These are phyloP conservation scores for Cruciata laevipes DNA, from an alignment of 257 asterid genomes.

Conservation along the genomic window DNA sequence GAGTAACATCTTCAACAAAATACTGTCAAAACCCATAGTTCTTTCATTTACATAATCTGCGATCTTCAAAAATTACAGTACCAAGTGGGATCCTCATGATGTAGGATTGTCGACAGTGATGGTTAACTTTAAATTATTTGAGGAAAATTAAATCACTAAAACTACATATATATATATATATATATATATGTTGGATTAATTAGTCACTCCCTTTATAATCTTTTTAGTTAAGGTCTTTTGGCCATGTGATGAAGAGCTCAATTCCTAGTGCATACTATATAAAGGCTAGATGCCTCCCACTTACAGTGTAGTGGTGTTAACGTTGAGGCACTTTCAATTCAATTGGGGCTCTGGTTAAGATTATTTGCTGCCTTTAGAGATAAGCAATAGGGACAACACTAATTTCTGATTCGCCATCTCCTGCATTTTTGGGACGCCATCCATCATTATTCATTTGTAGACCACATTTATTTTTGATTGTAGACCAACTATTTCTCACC, in stretches of 20 bases:
- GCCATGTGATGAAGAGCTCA: slow-evolving; percentile 6
- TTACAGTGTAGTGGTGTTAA: not conserved
- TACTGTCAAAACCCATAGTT: too few species aligned
- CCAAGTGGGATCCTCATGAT: too few species aligned
- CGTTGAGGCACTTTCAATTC: slow-evolving; percentile 8
- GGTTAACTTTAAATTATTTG: too few species aligned
- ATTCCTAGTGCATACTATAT: slow-evolving; percentile 8
- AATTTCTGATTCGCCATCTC: slow-evolving; percentile 12
- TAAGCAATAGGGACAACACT: slow-evolving; percentile 23
- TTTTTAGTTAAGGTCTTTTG: not conserved
- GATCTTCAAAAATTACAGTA: too few species aligned
- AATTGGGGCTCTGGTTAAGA: not conserved
- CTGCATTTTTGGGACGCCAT: slow-evolving; percentile 25
- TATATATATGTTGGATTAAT: not conserved
- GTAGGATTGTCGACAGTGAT: too few species aligned
- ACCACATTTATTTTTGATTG: not conserved
- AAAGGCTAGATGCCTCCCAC: slow-evolving; percentile 18
- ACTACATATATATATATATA: too few species aligned
- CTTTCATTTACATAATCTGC: too few species aligned
- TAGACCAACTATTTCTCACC: not conserved
- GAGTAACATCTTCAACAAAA: too few species aligned
- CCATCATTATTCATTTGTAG: slow-evolving; percentile 3
- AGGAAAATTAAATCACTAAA: not conserved
- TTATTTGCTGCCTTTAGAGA: not conserved
- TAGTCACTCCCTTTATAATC: not conserved